phyloP scores from a whole-genome alignment of 1,284 basidiomycete species.

The Agroathelia rolfsii region DNA sequence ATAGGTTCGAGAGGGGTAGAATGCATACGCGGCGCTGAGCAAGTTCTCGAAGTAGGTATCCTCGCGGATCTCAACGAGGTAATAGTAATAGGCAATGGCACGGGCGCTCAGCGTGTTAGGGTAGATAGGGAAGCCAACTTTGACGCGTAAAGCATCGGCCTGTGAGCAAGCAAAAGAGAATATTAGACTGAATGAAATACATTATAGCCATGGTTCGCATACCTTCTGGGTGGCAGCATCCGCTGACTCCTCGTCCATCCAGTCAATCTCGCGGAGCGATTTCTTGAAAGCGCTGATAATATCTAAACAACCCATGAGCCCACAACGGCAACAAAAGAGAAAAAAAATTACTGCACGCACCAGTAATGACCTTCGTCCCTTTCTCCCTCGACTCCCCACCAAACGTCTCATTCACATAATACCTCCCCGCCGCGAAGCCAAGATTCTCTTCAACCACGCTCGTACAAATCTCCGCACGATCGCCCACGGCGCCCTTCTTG shows the following conservation, averaged over 20 bases:
- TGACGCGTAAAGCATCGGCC: constrained; percentile 72
- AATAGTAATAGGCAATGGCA: constrained; percentile 72
- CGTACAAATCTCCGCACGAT: constrained; percentile 73
- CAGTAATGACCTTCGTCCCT: constrained; percentile 76
- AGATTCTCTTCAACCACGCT: constrained; percentile 51
- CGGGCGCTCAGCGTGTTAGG: constrained; percentile 73
- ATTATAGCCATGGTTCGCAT: constrained; percentile 1
- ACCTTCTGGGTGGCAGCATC: constrained; percentile 81
- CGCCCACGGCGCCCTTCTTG: constrained; percentile 78
- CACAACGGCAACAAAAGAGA: constrained; percentile 3
- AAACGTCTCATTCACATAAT: constrained; percentile 86
- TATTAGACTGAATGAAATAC: constrained; percentile 1
- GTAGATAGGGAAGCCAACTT: constrained; percentile 83
- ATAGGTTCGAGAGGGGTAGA: not conserved
- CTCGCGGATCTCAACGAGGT: constrained; percentile 51
- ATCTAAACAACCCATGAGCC: constrained; percentile 28
- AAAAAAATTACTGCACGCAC: constrained; percentile 26
- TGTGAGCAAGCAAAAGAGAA: constrained; percentile 15
- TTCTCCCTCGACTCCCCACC: constrained; percentile 71
- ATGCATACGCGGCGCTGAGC: constrained; percentile 48
- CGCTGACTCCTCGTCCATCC: constrained; percentile 88
- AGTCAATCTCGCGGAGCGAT: constrained; percentile 69
- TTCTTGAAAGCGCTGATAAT: constrained; percentile 81
- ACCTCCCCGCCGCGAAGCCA: constrained; percentile 69
- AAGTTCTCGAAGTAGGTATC: constrained; percentile 83